Evolutionary conservation across 169 alveolate genomes (phyloP), one percentile per base, ranked within the genome.

Genomic region (Babesia bigemina): DNA sequence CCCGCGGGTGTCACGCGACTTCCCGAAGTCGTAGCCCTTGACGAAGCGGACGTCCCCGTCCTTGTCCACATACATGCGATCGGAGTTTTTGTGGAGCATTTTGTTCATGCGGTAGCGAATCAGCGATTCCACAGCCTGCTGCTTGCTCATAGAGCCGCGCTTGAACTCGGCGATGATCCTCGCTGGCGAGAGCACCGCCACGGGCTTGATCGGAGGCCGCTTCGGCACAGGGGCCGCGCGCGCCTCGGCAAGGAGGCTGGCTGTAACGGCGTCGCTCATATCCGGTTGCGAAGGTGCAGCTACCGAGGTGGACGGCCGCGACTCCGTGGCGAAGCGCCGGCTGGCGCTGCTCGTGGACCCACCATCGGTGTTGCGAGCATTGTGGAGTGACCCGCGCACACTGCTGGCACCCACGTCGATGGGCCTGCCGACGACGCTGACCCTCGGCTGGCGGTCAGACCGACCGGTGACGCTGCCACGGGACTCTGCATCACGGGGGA

Each of bases 21-120:
- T 48, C 24, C 84, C 88, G 53, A 81, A 81, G 52, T 61, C 75
- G 49, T 81, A 81, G 12, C 88, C 88, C 74, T 81, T 81, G 22
- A 77, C 83, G 53, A 81, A 69, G 26, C 73, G 55, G 24, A 83
- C 86, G 44, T 83, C 82, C 26, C 90, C 90, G 22, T 75, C 86
- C 61, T 83, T 83, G 65, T 83, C 86, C n/a, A 74, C 73, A 29
- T 69, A 70, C 83, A 75, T 70, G 39, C 75, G 57, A 39, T 83
- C 90, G 21, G 83, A 63, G 22, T 50, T 36, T 21, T 75, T 58
- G 28, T 63, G 90, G 24, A 83, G 52, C 90, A 83, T 83, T 36
- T 48, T 69, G 60, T 74, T 75, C 49, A 74, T 58, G 21, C 90
- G 67, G 66, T 59, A 75, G 22, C 84, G 57, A 44, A 75, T 74